Conservation (phyloP, 1,139 yeast species). For the Debaryomyces sp. region DNA sequence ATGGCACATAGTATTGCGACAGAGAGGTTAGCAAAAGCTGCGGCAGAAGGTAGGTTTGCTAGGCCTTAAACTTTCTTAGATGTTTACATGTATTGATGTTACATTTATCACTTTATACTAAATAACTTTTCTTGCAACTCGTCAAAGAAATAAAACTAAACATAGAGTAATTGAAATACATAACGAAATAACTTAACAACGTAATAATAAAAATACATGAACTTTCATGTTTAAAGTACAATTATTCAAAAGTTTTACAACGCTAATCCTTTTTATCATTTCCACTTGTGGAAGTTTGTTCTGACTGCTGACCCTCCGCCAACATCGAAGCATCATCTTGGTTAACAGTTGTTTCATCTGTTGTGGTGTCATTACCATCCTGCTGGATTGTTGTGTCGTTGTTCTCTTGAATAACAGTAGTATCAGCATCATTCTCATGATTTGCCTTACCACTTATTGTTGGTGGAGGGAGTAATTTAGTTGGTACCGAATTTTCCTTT, state of each 20-base stretch:
- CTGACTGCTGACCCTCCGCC: slow-evolving; percentile 16
- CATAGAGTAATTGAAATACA: not conserved
- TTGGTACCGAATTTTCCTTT: slow-evolving; percentile 9
- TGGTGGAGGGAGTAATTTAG: not conserved
- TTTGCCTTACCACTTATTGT: slow-evolving; percentile 1
- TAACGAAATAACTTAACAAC: not conserved
- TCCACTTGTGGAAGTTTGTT: not conserved
- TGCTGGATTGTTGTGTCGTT: slow-evolving; percentile 49
- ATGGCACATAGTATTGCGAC: slow-evolving; percentile 67
- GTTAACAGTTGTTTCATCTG: slow-evolving; percentile 42
- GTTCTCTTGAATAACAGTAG: slow-evolving; percentile 39
- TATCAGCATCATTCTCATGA: slow-evolving; percentile 34
- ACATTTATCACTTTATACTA: not conserved
- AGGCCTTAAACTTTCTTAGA: slow-evolving; percentile 6
- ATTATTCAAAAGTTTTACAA: not conserved
- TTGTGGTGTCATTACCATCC: slow-evolving; percentile 42
- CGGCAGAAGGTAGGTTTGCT: slow-evolving; percentile 42
- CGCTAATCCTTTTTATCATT: not conserved
- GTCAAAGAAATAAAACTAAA: not conserved
- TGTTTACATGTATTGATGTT: not conserved
- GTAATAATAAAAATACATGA: slow-evolving; percentile 3
- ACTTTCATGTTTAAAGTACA: not conserved
- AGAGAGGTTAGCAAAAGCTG: slow-evolving; percentile 53
- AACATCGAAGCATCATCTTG: slow-evolving; percentile 32
- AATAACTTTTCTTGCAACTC: not conserved